phyloP scores from a whole-genome alignment of 306 rosid genomes.

The Medicago truncatula region MtrunA17r5.0-ANR NC_053049.1:29537001-29537500 shows the following conservation, averaged over 20 bases:
- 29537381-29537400: background rate
- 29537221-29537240: background rate
- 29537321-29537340: background rate
- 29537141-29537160: background rate
- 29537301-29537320: background rate
- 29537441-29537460: background rate
- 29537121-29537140: background rate
- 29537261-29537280: background rate
- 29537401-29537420: background rate
- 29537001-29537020: constrained; percentile 8
- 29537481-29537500: background rate
- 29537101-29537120: background rate
- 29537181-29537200: constrained; percentile 1
- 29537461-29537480: background rate
- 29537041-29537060: constrained; percentile 15
- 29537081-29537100: constrained; percentile 1
- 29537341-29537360: background rate
- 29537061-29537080: constrained; percentile 9
- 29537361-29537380: background rate
- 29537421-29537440: background rate
- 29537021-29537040: constrained; percentile 15
- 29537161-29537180: background rate
- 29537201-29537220: background rate
- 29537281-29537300: background rate
- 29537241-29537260: background rate